Evolutionary conservation across 768 basidiomycete genomes (phyloP), one percentile per base, ranked within the genome.

Genomic region (Gloeophyllum trabeum): DNA sequence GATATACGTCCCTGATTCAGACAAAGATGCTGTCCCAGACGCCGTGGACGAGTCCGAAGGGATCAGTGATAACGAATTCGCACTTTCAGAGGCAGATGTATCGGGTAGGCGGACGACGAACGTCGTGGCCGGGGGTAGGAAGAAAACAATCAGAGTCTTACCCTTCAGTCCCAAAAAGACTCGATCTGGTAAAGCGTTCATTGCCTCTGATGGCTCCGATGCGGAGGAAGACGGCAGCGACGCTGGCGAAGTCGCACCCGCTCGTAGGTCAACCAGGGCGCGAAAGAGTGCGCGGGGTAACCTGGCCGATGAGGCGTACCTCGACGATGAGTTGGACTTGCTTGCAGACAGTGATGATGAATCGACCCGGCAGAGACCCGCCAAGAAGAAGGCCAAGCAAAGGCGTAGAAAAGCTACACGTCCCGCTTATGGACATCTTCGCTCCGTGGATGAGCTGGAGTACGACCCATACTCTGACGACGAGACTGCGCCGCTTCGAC

Each of bases 81-180:
- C 45, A 3, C 44, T 51, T 26, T 49, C 45, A 18, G 48, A 47
- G 18, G 39, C 26, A 13, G 46, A 36, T 12, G 36, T 41, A 6
- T 49, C 48, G 22, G 22, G 12, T 5, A 20, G 5, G 4, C 36
- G 28, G 4, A 7, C 26, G 25, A 48, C 50, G 13, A 46, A 48
- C 14, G 43, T 51, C 4, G 44, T 48, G 2, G 24, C 38, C 16
- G 39, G 22, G n/a, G 44, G 45, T n/a, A 44, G 44, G 19, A 48
- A 46, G 42, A 51, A 16, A 42, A 24, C 46, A 40, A 36, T n/a
- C 51, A 57, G 53, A 39, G 52, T 54, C 26, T 67, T 82, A 25
- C 81, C 80, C 5, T 84, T 79, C 58, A 84, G 80, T 51, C 81
- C 84, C 0, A 70, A 58, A 54, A 85, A 79, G 58, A 71, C 73